A percentile compares a stretch with the other conserved stretches of the same genome.
Evolutionary conservation across 2,329 filamentous ascomycete species (phyloP).

Genomic region (Parastagonospora avenae): DNA sequence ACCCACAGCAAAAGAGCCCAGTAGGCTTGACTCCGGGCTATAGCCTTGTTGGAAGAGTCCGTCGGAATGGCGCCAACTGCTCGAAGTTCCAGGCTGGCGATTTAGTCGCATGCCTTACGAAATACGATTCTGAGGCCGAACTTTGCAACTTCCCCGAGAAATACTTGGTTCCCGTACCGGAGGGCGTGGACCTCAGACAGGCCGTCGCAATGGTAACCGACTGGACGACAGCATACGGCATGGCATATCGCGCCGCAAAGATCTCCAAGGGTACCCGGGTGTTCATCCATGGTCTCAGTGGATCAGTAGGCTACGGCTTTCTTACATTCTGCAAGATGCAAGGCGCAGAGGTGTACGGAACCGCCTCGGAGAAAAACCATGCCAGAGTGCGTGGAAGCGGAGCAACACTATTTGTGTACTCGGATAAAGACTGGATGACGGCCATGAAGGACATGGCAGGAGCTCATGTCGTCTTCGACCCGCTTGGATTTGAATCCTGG

Average conservation of each 20-base stretch:
- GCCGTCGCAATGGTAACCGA: conserved; percentile 52
- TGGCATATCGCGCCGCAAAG: conserved; percentile 42
- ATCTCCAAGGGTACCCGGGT: conserved; percentile 53
- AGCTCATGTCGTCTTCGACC: conserved; percentile 55
- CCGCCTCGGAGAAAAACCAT: conserved; percentile 56
- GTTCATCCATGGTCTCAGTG: conserved; percentile 59
- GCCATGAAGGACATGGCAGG: conserved; percentile 54
- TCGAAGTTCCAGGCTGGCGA: conserved; percentile 29
- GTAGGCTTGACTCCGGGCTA: conserved; percentile 57
- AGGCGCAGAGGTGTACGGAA: conserved; percentile 58
- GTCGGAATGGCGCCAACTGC: conserved; percentile 45
- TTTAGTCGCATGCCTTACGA: conserved; percentile 34
- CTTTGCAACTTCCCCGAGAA: conserved; percentile 56
- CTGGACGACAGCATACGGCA: conserved; percentile 49
- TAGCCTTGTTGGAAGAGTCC: conserved; percentile 53
- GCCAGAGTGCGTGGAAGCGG: conserved; percentile 46
- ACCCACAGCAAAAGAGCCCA: conserved; percentile 53
- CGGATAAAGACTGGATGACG: conserved; percentile 56
- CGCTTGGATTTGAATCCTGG: conserved; percentile 58
- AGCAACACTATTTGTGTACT: conserved; percentile 54
- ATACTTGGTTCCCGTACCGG: conserved; percentile 52
- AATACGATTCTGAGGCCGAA: conserved; percentile 48
- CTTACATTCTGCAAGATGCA: conserved; percentile 50
- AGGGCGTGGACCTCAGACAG: conserved; percentile 49
- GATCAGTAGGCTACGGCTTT: conserved; percentile 55